Conservation (phyloP, 371 early-diverging fungal species). For the Mucor saturninus region DNA sequence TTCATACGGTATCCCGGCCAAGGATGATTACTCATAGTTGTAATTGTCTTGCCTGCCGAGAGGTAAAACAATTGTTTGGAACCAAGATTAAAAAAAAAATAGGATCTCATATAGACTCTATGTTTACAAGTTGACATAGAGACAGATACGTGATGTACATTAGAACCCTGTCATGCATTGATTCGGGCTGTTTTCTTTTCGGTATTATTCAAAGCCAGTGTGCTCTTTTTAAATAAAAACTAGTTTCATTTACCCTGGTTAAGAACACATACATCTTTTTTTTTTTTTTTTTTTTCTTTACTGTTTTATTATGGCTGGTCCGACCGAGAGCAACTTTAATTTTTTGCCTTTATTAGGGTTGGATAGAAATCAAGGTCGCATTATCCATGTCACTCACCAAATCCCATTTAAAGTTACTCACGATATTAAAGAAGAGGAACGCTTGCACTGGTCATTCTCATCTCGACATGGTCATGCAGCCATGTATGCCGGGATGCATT, state of each 20-base stretch:
- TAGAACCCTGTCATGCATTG: not conserved
- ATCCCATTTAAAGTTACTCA: conserved; percentile 30
- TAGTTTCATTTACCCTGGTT: not conserved
- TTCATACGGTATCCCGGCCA: conserved; percentile 38
- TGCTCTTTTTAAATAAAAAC: not conserved
- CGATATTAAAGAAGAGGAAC: conserved; percentile 24
- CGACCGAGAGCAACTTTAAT: not conserved
- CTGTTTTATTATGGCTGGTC: not conserved
- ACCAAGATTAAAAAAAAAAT: conserved; percentile 32
- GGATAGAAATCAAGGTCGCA: conserved; percentile 28
- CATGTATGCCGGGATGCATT: conserved; percentile 74
- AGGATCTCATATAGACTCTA: conserved; percentile 37
- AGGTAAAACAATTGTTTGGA: conserved; percentile 33
- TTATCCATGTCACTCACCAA: conserved; percentile 38
- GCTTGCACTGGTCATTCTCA: conserved; percentile 39
- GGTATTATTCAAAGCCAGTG: not conserved
- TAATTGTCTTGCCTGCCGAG: conserved; percentile 46
- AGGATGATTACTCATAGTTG: conserved; percentile 41
- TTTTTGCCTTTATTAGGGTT: conserved; percentile 23
- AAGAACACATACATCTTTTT: not conserved
- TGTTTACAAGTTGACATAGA: conserved; percentile 21
- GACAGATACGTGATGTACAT: conserved; percentile 47
- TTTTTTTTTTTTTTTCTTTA: too few relatives aligned
- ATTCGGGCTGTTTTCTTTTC: not conserved
- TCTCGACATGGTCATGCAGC: conserved; percentile 76